These are phyloP conservation scores for Ramaria sp. DNA, from an alignment of 768 basidiomycete genomes.

Conservation along the genomic window DNA sequence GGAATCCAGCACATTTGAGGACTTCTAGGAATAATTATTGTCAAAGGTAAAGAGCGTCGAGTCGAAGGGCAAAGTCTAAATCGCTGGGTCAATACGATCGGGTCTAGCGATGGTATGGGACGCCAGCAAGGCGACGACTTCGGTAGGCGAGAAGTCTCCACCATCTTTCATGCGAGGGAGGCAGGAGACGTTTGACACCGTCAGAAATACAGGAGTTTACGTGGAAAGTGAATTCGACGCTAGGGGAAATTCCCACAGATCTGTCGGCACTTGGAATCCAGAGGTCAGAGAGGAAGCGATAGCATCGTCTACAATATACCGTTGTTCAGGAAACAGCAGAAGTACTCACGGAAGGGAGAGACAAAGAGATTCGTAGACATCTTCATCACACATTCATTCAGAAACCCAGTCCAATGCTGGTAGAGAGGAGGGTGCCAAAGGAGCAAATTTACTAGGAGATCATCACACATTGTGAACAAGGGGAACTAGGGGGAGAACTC, in stretches of 20 bases:
- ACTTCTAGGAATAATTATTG: constrained; percentile 12
- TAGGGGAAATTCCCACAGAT: constrained; percentile 15
- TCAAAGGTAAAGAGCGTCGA: constrained; percentile 12
- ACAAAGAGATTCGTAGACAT: constrained; percentile 19
- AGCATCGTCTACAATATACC: constrained; percentile 4
- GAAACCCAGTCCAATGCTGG: constrained; percentile 3
- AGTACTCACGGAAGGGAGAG: constrained; percentile 17
- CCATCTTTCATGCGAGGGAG: constrained; percentile 12
- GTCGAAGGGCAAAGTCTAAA: constrained; percentile 10
- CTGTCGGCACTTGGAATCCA: constrained; percentile 16
- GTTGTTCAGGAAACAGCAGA: too few species aligned
- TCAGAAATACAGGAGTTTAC: constrained; percentile 19
- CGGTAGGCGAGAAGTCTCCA: constrained; percentile 11
- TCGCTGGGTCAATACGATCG: constrained; percentile 7
- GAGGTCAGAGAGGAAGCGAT: constrained; percentile 3
- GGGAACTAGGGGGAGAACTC: too few species aligned
- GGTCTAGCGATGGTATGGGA: constrained; percentile 13
- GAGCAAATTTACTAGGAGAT: too few species aligned
- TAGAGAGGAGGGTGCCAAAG: too few species aligned
- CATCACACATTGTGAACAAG: too few species aligned
- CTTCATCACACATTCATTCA: constrained; percentile 21
- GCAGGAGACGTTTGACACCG: constrained; percentile 14
- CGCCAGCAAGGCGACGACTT: constrained; percentile 11
- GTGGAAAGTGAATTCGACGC: constrained; percentile 15
- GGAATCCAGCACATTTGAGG: constrained; percentile 9